Percentiles rank a stretch among this genome's conserved stretches.
These are phyloP conservation scores for Exophiala sp. DNA, from an alignment of 2,329 filamentous ascomycete genomes.

Conservation along the genomic window DNA sequence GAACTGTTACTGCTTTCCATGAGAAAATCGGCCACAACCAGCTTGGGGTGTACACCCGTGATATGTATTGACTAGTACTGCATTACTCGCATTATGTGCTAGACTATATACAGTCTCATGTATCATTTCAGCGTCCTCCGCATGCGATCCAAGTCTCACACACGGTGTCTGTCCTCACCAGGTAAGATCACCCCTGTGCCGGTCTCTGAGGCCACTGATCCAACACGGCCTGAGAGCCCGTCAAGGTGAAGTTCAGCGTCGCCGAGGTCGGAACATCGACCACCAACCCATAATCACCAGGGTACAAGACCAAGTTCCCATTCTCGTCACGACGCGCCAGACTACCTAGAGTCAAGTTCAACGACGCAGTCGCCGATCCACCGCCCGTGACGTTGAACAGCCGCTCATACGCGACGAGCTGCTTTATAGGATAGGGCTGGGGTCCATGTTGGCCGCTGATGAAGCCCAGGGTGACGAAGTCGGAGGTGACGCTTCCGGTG, in stretches of 20 bases:
- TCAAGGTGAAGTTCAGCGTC: constrained; percentile 33
- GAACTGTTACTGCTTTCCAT: too few relatives aligned
- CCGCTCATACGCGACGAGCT: constrained; percentile 40
- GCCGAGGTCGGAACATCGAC: constrained; percentile 40
- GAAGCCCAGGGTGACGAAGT: constrained; percentile 43
- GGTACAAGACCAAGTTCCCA: constrained; percentile 41
- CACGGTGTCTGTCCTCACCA: too few relatives aligned
- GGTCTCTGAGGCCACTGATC: constrained; percentile 34
- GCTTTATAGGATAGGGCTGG: constrained; percentile 41
- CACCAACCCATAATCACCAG: constrained; percentile 41
- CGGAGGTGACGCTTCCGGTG: constrained; percentile 35
- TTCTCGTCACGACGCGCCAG: constrained; percentile 37
- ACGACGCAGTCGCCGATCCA: constrained; percentile 28
- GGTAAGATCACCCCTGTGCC: background rate
- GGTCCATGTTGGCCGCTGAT: constrained; percentile 39
- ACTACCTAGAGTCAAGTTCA: constrained; percentile 39
- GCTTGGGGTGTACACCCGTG: too few relatives aligned
- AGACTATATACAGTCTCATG: too few relatives aligned
- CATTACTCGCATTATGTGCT: too few relatives aligned
- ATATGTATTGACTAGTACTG: too few relatives aligned
- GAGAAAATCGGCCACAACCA: too few relatives aligned
- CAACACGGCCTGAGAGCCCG: constrained; percentile 32
- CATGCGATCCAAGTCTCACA: too few relatives aligned
- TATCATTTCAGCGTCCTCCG: too few relatives aligned
- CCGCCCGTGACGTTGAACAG: constrained; percentile 30